Conservation (phyloP, 768 basidiomycete species). For the Roridomyces roridus region DNA sequence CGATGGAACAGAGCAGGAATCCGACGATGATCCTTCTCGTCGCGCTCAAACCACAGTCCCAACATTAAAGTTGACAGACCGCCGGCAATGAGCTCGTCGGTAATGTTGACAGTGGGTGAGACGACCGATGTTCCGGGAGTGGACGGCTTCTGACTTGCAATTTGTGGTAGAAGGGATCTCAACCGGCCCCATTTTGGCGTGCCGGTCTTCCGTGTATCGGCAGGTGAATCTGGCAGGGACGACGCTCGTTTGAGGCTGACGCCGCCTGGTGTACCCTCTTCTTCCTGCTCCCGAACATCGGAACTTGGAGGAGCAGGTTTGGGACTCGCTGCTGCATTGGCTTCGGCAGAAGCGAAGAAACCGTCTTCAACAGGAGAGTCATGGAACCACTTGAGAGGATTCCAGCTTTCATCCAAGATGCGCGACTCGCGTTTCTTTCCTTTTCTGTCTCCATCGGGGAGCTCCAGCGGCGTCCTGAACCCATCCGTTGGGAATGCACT, state of each 20-base stretch:
- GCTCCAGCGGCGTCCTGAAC: conserved; percentile 26
- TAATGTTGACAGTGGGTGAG: conserved; percentile 70
- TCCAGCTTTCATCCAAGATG: conserved; percentile 57
- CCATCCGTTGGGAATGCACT: too few relatives aligned
- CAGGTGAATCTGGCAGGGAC: conserved; percentile 35
- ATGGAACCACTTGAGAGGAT: conserved; percentile 59
- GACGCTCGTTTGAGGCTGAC: conserved; percentile 25
- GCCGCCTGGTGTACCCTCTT: conserved; percentile 8
- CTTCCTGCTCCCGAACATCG: conserved; percentile 7
- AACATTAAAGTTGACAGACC: conserved; percentile 82
- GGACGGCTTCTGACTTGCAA: conserved; percentile 42
- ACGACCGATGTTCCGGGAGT: conserved; percentile 55
- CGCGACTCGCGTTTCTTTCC: conserved; percentile 59
- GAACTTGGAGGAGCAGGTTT: too few relatives aligned
- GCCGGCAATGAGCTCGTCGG: conserved; percentile 81
- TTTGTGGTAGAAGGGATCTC: conserved; percentile 67
- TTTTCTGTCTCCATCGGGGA: conserved; percentile 54
- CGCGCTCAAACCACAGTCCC: conserved; percentile 84
- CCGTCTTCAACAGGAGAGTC: conserved; percentile 55
- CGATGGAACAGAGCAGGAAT: conserved; percentile 82
- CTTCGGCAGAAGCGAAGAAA: conserved; percentile 20
- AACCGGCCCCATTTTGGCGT: conserved; percentile 67
- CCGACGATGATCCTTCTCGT: conserved; percentile 84
- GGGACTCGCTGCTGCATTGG: not conserved
- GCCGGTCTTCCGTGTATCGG: conserved; percentile 26